A percentile compares a stretch with the other conserved stretches of the same genome.
Evolutionary conservation across 768 basidiomycete species (phyloP).

Genomic region (Mycena polygramma): DNA sequence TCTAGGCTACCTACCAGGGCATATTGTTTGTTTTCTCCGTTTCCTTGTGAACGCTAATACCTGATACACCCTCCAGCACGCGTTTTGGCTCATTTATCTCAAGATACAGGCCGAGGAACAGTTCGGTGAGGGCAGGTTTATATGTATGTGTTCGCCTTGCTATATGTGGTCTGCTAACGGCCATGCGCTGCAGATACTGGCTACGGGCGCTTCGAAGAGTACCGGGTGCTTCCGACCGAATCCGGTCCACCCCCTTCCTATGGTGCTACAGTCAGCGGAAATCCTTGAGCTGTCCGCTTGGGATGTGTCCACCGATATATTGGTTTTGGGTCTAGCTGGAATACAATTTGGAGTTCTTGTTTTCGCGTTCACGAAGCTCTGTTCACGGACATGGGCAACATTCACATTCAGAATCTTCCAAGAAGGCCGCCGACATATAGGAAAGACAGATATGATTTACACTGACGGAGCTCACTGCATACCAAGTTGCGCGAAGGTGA

Average conservation of each 20-base stretch:
- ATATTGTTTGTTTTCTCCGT: constrained; percentile 48
- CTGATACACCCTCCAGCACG: constrained; percentile 54
- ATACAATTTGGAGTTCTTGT: neutral
- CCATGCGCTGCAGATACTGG: constrained; percentile 24
- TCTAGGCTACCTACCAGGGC: constrained; percentile 69
- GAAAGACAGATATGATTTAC: too few species aligned
- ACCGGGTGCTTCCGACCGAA: constrained; percentile 8
- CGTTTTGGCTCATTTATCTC: constrained; percentile 74
- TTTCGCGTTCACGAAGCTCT: too few species aligned
- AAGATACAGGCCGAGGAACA: constrained; percentile 71
- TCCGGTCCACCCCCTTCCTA: constrained; percentile 29
- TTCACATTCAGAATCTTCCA: too few species aligned
- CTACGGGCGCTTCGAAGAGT: constrained; percentile 32
- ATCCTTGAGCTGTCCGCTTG: neutral
- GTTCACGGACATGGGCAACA: too few species aligned
- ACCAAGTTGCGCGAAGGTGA: neutral
- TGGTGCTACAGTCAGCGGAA: constrained; percentile 32
- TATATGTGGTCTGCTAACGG: neutral
- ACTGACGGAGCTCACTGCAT: neutral
- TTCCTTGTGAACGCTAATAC: neutral
- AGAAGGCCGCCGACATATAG: too few species aligned
- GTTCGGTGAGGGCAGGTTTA: constrained; percentile 68
- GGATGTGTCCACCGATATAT: too few species aligned
- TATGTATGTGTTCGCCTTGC: constrained; percentile 53
- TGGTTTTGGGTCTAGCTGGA: neutral